Conservation (phyloP, 1,284 basidiomycete species). For the Pascua guehoae region DNA sequence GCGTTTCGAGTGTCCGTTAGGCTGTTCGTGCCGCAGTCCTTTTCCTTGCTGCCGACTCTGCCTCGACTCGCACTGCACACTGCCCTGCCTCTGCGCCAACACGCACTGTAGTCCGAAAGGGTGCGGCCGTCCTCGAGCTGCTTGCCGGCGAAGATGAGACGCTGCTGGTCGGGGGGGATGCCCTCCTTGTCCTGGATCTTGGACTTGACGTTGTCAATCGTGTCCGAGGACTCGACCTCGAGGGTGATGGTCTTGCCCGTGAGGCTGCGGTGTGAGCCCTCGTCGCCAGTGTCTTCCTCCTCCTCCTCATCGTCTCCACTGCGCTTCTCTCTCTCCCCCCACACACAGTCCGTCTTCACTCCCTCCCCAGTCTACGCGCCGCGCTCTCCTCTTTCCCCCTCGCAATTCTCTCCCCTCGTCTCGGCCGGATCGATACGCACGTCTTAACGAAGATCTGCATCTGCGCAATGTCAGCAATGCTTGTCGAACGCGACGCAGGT, state of each 20-base stretch:
- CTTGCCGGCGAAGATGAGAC: conserved; percentile 91
- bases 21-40: no score
- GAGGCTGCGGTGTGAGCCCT: conserved; percentile 47
- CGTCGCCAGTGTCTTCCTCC: background rate
- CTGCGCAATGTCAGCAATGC: background rate
- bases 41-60: no score
- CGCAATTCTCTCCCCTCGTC: background rate
- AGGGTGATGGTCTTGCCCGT: conserved; percentile 60
- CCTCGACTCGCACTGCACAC: no score
- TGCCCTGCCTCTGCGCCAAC: background rate
- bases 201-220: conserved; percentile 61
- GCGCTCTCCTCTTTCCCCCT: background rate
- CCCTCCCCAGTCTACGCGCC: background rate
- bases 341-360: background rate
- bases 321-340: no score
- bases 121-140: conserved; percentile 96
- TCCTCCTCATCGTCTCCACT: background rate
- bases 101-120: conserved; percentile 76
- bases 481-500: background rate
- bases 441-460: background rate
- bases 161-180: conserved; percentile 90
- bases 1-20: no score
- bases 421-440: background rate
- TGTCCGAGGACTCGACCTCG: conserved; percentile 59
- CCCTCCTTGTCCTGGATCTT: conserved; percentile 61